These are phyloP conservation scores for Tolypocladium tundrense DNA, from an alignment of 2,329 filamentous ascomycete genomes.

Conservation along the genomic window DNA sequence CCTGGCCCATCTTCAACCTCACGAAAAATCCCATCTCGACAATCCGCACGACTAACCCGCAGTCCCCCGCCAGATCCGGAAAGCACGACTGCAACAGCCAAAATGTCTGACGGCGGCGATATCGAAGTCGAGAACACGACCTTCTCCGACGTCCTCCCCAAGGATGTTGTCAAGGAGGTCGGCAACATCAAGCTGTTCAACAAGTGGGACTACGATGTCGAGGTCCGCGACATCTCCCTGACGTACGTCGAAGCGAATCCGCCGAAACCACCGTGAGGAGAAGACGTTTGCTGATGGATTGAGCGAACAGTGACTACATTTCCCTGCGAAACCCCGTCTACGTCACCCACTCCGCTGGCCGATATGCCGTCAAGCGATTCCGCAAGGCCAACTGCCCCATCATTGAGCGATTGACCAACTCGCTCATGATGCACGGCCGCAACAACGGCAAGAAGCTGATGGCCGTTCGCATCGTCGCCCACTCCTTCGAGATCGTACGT, in stretches of 20 bases:
- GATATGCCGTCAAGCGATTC: conserved; percentile 99
- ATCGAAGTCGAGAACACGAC: conserved; percentile 77
- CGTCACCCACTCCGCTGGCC: conserved; percentile 96
- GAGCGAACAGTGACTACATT: conserved; percentile 79
- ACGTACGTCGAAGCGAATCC: conserved; percentile 54
- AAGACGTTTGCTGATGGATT: conserved; percentile 18
- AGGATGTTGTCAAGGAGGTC: conserved; percentile 82
- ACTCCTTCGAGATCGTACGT: conserved; percentile 98
- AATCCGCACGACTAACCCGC: conserved; percentile 26
- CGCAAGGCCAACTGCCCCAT: conserved; percentile 99
- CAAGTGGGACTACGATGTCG: conserved; percentile 97
- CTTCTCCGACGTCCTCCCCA: conserved; percentile 76
- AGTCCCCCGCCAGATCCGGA: conserved; percentile 24
- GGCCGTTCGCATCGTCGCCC: conserved; percentile 98
- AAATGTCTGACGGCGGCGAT: conserved; percentile 91
- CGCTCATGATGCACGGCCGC: conserved; percentile 99
- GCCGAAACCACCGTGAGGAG: background rate
- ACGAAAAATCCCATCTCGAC: conserved; percentile 27
- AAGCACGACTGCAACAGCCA: conserved; percentile 36
- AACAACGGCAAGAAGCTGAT: conserved; percentile 99
- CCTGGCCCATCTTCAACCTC: conserved; percentile 23
- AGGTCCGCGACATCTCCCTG: conserved; percentile 99
- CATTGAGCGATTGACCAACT: conserved; percentile 99
- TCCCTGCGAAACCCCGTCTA: conserved; percentile 99
- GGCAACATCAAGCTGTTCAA: conserved; percentile 95